Percentiles rank a stretch among this genome's conserved stretches.
Evolutionary conservation across 2,329 filamentous ascomycete species (phyloP).

Genomic region (Alternaria postmessia): DNA sequence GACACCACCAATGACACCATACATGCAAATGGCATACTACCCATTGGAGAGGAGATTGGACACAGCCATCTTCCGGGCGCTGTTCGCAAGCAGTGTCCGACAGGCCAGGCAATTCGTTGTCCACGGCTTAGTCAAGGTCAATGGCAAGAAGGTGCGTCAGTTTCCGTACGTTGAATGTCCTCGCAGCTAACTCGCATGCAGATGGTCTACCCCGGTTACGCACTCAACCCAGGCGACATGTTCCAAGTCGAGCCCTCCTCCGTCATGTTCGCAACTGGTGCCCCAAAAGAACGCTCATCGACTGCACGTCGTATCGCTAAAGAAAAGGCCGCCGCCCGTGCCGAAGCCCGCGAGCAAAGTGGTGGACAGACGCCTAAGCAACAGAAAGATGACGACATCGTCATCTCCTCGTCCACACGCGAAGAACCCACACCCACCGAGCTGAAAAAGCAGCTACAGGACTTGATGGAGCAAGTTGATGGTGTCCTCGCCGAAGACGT

Average conservation of each 20-base stretch:
- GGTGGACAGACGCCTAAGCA: constrained; percentile 29
- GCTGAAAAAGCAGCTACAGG: constrained; percentile 46
- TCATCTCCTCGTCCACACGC: constrained; percentile 17
- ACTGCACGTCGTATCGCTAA: constrained; percentile 40
- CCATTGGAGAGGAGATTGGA: constrained; percentile 91
- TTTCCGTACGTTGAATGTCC: not conserved
- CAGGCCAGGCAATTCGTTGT: constrained; percentile 95
- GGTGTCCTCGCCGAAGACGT: constrained; percentile 66
- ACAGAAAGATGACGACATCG: constrained; percentile 6
- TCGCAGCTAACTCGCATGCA: constrained; percentile 48
- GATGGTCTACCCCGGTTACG: constrained; percentile 93
- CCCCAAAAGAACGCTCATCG: constrained; percentile 62
- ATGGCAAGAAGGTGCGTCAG: constrained; percentile 82
- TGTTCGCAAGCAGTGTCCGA: constrained; percentile 92
- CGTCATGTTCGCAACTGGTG: constrained; percentile 87
- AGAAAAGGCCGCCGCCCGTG: constrained; percentile 41
- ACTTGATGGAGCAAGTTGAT: constrained; percentile 62
- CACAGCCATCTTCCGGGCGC: constrained; percentile 89
- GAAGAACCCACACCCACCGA: constrained; percentile 41
- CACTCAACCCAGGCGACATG: constrained; percentile 96
- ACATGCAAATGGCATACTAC: constrained; percentile 95
- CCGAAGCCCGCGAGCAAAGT: constrained; percentile 32
- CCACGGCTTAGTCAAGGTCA: constrained; percentile 92
- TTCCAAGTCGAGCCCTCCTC: constrained; percentile 93
- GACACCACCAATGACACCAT: constrained; percentile 70